A percentile compares a stretch with the other conserved stretches of the same genome.
These are phyloP conservation scores for Murraya paniculata DNA, from an alignment of 345 rosid species.

Conservation along the genomic window DNA sequence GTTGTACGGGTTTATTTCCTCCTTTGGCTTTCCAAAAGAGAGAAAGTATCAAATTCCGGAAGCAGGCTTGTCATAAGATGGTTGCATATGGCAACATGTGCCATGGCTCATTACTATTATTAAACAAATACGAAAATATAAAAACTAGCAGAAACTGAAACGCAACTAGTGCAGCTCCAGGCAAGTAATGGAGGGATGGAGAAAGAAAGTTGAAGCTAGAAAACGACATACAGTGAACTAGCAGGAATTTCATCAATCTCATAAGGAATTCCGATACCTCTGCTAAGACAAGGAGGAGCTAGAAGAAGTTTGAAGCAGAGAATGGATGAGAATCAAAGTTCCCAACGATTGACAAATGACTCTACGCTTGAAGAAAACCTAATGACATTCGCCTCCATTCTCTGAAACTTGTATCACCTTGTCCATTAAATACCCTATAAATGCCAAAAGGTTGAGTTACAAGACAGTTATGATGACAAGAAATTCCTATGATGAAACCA, in stretches of 20 bases:
- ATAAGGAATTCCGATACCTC: constrained; percentile 10
- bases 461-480: constrained; percentile 27
- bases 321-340: constrained; percentile 1
- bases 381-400: constrained; percentile 18
- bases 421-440: constrained; percentile 26
- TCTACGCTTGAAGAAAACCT: constrained; percentile 23
- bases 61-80: neutral
- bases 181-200: neutral
- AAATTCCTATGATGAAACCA: constrained; percentile 46
- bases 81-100: neutral
- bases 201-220: neutral
- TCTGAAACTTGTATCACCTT: constrained; percentile 21
- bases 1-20: neutral
- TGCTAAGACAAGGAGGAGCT: neutral
- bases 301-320: neutral
- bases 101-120: neutral
- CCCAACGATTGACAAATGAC: neutral
- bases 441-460: constrained; percentile 28
- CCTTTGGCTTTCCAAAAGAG: neutral
- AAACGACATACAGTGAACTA: neutral
- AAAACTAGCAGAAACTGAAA: neutral
- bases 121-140: neutral
- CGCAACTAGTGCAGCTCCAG: neutral
- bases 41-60: neutral
- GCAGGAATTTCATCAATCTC: constrained; percentile 5